Evolutionary conservation across 345 rosid species (phyloP), one percentile per base, ranked within the genome.

Genomic region (Syzygium aromaticum): DNA sequence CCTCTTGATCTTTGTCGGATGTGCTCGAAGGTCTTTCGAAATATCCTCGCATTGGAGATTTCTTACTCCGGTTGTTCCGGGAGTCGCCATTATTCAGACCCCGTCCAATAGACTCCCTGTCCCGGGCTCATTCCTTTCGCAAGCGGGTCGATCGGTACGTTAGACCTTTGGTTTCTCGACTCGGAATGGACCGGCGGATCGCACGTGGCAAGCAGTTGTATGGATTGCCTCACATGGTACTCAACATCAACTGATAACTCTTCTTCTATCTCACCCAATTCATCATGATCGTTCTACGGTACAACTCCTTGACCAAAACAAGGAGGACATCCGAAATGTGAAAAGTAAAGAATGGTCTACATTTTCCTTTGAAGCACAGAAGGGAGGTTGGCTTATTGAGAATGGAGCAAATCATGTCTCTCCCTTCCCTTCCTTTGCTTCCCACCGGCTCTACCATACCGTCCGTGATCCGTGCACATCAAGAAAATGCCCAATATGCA

Each of bases 101-200:
- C 27, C 7, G 15, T 25, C 3, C 0, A 0, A 25, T 27, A 59
- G 64, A 59, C 27, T 59, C 64, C 30, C 0, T 0, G 7, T 27
- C 28, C 0, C 27, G 0, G 64, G 64, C 30, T 25, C 30, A 1
- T 59, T 59, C 64, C 0, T 27, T 57, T 25, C 3, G 64, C 11
- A 4, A 25, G 15, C 3, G 2, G 0, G 25, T 57, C 11, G 28
- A 57, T 25, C 0, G 27, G 7, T 1, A 25, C 12, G 1, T 3
- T 51, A 51, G 52, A 51, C 27, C 12, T 59, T 59, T 11, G 64
- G 27, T 59, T 27, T 27, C 30, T 59, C 27, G 0, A 14, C 7
- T 33, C 9, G 78, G 38, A 33, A 67, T 17, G 17, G 38, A 73
- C 2, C 2, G 46, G 3, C 7, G 49, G 12, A 33, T 19, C 25